Base-by-base conservation (phyloP, 2,329 filamentous ascomycete species). In the Colletotrichum orbiculare region DNA sequence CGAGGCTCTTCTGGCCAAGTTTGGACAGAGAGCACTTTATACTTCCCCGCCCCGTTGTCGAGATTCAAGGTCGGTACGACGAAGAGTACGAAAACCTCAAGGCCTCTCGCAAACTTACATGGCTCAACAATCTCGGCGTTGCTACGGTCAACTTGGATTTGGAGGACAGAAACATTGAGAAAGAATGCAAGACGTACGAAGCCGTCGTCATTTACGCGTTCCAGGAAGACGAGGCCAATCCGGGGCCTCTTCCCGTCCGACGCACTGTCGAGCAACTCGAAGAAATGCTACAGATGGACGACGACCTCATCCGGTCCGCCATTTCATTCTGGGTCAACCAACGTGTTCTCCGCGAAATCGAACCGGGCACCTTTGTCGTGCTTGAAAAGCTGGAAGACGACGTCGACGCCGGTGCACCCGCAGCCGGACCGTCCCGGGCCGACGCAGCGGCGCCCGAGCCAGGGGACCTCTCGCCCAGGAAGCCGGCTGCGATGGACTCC, bases 1-100 rank as follows among this genome's bases (percentile, higher is more conserved):
- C 94, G 1, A 88, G 94, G 25, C 89, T 97, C 67, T 99, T 96
- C 82, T 99, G 96, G 96, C 96, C 96, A 0, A 86, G 89, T 9
- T 82, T 97, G 25, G 87, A 91, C 54, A 86, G 89, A 66, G 90
- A 93, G 61, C 81, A 83, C 3, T 94, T 94, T 73, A 75, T 79
- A 25, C 81, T 94, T 3, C 92, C 92, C 1, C 65, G 76, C 0
- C 80, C 82, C 2, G 85, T 93, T 48, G 74, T 76, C 2, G 77
- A 83, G 4, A 79, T 92, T 37, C 92, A 96, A 74, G 79, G 85
- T 54, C 83, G 81, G 52, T 98, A 97, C 75, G 89, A 91, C 61
- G 76, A 83, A 6, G 90, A 90, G 12, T 98, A 97, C 73, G 90
- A 94, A 72, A 82, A 84, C 6, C 87, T 96, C 70, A 97, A 97